A percentile compares a stretch with the other conserved stretches of the same genome.
These are phyloP conservation scores for Suillus subluteus DNA, from an alignment of 768 basidiomycete species.

Conservation along the genomic window DNA sequence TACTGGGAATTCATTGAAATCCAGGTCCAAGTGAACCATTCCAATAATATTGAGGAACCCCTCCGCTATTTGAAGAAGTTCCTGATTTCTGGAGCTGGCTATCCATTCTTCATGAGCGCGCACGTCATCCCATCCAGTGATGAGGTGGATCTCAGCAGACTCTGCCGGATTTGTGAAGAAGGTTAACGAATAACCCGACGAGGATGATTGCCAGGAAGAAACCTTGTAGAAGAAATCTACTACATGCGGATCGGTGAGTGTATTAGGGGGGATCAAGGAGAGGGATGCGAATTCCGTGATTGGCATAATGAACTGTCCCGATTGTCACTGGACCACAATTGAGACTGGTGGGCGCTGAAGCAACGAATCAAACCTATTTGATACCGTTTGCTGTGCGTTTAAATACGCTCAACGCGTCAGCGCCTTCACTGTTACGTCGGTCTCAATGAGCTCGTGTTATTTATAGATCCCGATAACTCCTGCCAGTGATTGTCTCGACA, in stretches of 20 bases:
- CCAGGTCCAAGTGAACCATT: slow-evolving; percentile 44
- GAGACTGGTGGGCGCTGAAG: background rate
- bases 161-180: slow-evolving; percentile 36
- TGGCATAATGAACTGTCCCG: slow-evolving; percentile 33
- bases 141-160: slow-evolving; percentile 36
- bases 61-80: slow-evolving; percentile 35
- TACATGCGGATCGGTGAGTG: slow-evolving; percentile 33
- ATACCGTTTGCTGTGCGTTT: background rate
- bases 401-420: slow-evolving; percentile 15
- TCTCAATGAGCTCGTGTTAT: background rate
- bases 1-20: slow-evolving; percentile 37
- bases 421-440: background rate
- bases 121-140: slow-evolving; percentile 50
- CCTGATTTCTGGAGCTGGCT: slow-evolving; percentile 42
- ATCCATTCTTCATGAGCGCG: slow-evolving; percentile 48
- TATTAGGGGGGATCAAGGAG: slow-evolving; percentile 35
- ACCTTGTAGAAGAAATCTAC: slow-evolving; percentile 35
- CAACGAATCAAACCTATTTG: background rate
- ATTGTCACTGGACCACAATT: background rate
- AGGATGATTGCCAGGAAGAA: slow-evolving; percentile 40
- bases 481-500: no score
- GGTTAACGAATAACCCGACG: slow-evolving; percentile 45
- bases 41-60: slow-evolving; percentile 35
- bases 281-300: slow-evolving; percentile 49
- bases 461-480: slow-evolving; percentile 3